Base-by-base conservation (phyloP, 2,329 filamentous ascomycete species). In the Botrytis fragariae region DNA sequence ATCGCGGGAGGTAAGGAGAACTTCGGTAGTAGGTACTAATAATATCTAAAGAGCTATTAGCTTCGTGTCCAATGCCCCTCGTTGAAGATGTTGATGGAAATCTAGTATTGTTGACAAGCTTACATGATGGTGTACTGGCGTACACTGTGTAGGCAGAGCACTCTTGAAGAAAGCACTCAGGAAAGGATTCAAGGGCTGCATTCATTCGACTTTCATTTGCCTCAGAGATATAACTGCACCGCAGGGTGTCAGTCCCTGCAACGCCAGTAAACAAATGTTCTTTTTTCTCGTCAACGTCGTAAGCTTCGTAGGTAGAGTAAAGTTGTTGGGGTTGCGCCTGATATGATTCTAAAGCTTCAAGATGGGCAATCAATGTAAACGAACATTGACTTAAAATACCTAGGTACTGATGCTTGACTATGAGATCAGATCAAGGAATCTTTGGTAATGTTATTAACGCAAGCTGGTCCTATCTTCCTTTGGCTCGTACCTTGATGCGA, bases 121-220 rank as follows among this genome's bases (percentile, higher is more conserved):
- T 85, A 91, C 89, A 86, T 98, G 93, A 83, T 97, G 93, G 83
- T 96, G 92, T 77, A 94, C 89, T 72, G 96, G 95, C 76, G 91
- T 90, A 87, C 96, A 98, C 90, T 98, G 95, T 80, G 92, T 87
- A 79, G 93, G 92, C 82, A 98, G 89, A 83, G 93, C 91, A 89
- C 94, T 98, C 87, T 94, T 94, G 89, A 98, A 98, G 90, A 99
- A 98, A 88, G 95, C 94, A 87, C 93, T 92, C 84, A 99, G 89
- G 85, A 98, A 98, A 83, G 96, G 96, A 86, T 99, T 99, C 91
- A 98, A 89, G 86, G 96, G 94, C 91, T 95, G 95, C 95, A 97
- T 97, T 90, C 92, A 92, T 86, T 84, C 84, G 77, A 81, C 79
- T 79, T 79, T 79, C 78, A 79, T 76, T 75, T 77, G 75, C 74